These are phyloP conservation scores for Taiwanofungus camphoratus DNA, from an alignment of 1,284 basidiomycete genomes.

Conservation along the genomic window DNA sequence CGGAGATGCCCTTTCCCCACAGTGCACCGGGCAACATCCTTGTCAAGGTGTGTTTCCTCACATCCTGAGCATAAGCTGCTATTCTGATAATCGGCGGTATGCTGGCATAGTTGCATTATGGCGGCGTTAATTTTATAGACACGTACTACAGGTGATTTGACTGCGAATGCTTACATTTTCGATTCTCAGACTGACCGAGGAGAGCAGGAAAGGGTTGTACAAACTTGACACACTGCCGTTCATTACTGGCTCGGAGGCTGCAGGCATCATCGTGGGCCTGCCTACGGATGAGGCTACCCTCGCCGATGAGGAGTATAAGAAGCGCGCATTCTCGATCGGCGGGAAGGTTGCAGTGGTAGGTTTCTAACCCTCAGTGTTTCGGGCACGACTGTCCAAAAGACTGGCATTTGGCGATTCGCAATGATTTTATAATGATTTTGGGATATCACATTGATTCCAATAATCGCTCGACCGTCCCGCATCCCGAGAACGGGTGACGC, in stretches of 20 bases:
- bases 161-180: background rate
- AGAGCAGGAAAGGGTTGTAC: conserved; percentile 52
- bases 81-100: background rate
- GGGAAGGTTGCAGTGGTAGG: conserved; percentile 59
- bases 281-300: conserved; percentile 54
- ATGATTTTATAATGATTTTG: too few species aligned
- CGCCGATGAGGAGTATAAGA: conserved; percentile 52
- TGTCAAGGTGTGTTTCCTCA: conserved; percentile 54
- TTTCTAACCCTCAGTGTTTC: too few species aligned
- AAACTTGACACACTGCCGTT: conserved; percentile 59
- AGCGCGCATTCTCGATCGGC: conserved; percentile 53
- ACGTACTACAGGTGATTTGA: conserved; percentile 56
- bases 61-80: background rate
- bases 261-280: conserved; percentile 71
- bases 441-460: too few species aligned
- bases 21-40: conserved; percentile 64
- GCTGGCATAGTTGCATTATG: conserved; percentile 45
- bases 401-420: too few species aligned
- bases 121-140: conserved; percentile 85
- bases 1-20: conserved; percentile 53
- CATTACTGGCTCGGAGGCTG: conserved; percentile 72
- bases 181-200: background rate
- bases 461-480: too few species aligned
- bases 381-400: too few species aligned
- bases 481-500: too few species aligned